These are phyloP conservation scores for Nepenthes gracilis DNA, from an alignment of 148 eudicot species.

Conservation along the genomic window DNA sequence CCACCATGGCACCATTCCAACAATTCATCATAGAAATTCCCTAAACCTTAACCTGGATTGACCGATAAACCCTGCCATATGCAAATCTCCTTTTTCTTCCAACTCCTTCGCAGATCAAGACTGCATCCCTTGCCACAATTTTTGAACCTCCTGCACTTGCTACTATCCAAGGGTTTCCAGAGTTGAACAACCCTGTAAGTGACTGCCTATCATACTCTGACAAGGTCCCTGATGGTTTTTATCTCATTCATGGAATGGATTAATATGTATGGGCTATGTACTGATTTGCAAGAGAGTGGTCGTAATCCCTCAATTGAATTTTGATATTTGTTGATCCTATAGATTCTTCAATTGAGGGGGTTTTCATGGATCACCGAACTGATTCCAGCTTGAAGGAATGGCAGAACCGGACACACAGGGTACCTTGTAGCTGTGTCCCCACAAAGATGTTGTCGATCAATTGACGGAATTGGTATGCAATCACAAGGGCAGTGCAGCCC, in stretches of 20 bases:
- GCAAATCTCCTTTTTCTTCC: too few relatives aligned
- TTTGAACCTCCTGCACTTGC: too few relatives aligned
- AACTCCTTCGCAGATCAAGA: too few relatives aligned
- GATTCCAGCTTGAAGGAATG: slow-evolving; percentile 80
- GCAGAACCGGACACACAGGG: slow-evolving; percentile 39
- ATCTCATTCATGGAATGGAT: slow-evolving; percentile 81
- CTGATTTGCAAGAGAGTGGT: slow-evolving; percentile 72
- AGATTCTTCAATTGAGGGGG: slow-evolving; percentile 49
- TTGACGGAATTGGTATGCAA: slow-evolving; percentile 69
- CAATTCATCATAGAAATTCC: too few relatives aligned
- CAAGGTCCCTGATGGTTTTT: slow-evolving; percentile 88
- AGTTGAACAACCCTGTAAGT: too few relatives aligned
- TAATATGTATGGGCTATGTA: slow-evolving; percentile 86
- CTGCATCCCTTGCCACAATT: too few relatives aligned
- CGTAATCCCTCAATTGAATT: slow-evolving; percentile 85
- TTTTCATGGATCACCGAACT: slow-evolving; percentile 56
- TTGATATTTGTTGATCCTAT: slow-evolving; percentile 57
- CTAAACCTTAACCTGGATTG: too few relatives aligned
- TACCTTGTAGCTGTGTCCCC: slow-evolving; percentile 51
- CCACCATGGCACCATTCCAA: too few relatives aligned
- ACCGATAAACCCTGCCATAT: too few relatives aligned
- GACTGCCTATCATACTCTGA: slow-evolving; percentile 94
- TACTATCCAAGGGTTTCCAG: too few relatives aligned
- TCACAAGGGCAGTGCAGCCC: slow-evolving; percentile 68
- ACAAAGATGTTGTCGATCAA: slow-evolving; percentile 75